Percentiles rank a stretch among this genome's conserved stretches.
Evolutionary conservation across 148 eudicot species (phyloP).

Genomic region (Fallopia convolvulus): DNA sequence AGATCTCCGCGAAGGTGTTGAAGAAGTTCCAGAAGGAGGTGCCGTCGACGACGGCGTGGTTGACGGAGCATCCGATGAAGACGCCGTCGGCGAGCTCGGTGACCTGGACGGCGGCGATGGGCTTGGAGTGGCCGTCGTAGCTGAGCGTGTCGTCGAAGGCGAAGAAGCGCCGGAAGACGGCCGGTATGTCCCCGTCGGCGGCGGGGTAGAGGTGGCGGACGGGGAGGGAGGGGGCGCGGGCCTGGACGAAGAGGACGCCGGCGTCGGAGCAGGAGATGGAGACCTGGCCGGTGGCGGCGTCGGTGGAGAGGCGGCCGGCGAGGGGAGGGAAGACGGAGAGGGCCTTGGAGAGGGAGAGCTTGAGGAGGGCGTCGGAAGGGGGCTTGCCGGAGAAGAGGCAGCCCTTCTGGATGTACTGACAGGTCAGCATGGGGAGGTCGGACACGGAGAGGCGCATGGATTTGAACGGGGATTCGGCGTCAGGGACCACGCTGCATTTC

Average conservation of each 20-base stretch:
- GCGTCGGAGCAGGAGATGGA: conserved; percentile 50
- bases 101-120: conserved; percentile 46
- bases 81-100: conserved; percentile 53
- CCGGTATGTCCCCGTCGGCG: conserved; percentile 19
- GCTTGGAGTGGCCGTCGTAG: conserved; percentile 37
- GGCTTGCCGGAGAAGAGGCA: conserved; percentile 37
- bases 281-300: conserved; percentile 30
- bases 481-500: conserved; percentile 36
- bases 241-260: conserved; percentile 42
- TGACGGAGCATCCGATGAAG: conserved; percentile 45
- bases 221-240: conserved; percentile 15
- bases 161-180: conserved; percentile 14
- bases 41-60: conserved; percentile 49
- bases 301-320: conserved; percentile 61
- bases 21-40: conserved; percentile 55
- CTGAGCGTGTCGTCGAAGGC: conserved; percentile 27
- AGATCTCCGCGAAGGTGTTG: conserved; percentile 33
- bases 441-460: conserved; percentile 62
- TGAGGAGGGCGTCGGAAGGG: conserved; percentile 19
- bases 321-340: conserved; percentile 63
- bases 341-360: conserved; percentile 29
- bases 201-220: conserved; percentile 20
- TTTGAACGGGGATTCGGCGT: conserved; percentile 30
- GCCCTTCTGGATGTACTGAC: conserved; percentile 87
- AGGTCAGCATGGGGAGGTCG: conserved; percentile 81